Evolutionary conservation across 768 basidiomycete genomes (phyloP).

Genomic region (Mycena vulgaris): DNA sequence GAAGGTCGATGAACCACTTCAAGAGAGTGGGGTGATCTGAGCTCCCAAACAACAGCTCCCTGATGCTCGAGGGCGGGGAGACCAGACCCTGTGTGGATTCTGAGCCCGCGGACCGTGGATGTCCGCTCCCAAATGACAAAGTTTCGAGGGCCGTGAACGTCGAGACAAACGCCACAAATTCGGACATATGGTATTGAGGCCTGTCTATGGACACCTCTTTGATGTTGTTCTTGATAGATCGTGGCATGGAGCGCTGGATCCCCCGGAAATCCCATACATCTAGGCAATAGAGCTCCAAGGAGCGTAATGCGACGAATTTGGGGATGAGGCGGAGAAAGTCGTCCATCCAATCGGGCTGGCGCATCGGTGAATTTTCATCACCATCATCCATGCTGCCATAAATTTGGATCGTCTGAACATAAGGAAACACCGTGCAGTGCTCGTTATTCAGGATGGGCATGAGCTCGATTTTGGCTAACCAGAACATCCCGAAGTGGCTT

Average conservation of each 20-base stretch:
- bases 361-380: neutral
- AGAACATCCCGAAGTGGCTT: neutral
- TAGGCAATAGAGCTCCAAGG: neutral
- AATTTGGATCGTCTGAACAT: conserved; percentile 3
- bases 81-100: neutral
- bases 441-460: neutral
- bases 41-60: neutral
- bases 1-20: neutral
- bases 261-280: neutral
- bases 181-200: neutral
- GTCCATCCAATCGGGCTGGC: neutral
- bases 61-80: neutral
- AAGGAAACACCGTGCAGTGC: conserved; percentile 14
- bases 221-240: neutral
- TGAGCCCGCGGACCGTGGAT: neutral
- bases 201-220: neutral
- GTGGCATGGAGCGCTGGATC: neutral
- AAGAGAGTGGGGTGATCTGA: neutral
- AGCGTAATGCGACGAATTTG: no score
- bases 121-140: neutral
- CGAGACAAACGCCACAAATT: no score
- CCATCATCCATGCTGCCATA: conserved; percentile 6
- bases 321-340: neutral
- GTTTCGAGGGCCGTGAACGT: conserved; percentile 1
- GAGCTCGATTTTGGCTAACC: neutral